phyloP scores from a whole-genome alignment of 2,329 filamentous ascomycete species.

The Apiospora saccharicola region DNA sequence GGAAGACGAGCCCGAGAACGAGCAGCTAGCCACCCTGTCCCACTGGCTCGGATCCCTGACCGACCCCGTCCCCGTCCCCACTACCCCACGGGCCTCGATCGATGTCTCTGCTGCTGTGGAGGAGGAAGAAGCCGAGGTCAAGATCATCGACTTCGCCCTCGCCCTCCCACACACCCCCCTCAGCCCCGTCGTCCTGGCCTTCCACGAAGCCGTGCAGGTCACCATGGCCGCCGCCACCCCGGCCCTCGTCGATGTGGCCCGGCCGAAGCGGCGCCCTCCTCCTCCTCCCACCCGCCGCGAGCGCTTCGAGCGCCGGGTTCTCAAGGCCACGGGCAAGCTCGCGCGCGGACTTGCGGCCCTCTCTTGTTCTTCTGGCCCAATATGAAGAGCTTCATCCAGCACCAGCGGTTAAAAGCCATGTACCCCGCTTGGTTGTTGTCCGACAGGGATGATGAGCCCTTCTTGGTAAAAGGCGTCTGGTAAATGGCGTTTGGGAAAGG shows the following conservation, averaged over 20 bases:
- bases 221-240: not conserved
- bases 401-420: not conserved
- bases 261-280: not conserved
- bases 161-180: not conserved
- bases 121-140: not conserved
- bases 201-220: not conserved
- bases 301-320: not conserved
- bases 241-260: not conserved
- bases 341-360: constrained; percentile 1
- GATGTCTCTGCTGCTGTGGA: not conserved
- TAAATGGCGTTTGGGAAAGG: not conserved
- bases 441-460: not conserved
- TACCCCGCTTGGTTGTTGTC: not conserved
- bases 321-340: not conserved
- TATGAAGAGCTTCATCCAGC: not conserved
- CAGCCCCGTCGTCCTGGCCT: not conserved
- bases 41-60: not conserved
- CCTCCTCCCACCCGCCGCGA: not conserved
- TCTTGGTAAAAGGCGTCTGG: not conserved
- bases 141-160: not conserved
- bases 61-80: not conserved
- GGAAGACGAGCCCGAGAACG: not conserved
- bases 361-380: not conserved
- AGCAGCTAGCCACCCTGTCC: not conserved
- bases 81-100: not conserved